These are phyloP conservation scores for Voacanga thouarsii DNA, from an alignment of 257 asterid genomes.

Conservation along the genomic window DNA sequence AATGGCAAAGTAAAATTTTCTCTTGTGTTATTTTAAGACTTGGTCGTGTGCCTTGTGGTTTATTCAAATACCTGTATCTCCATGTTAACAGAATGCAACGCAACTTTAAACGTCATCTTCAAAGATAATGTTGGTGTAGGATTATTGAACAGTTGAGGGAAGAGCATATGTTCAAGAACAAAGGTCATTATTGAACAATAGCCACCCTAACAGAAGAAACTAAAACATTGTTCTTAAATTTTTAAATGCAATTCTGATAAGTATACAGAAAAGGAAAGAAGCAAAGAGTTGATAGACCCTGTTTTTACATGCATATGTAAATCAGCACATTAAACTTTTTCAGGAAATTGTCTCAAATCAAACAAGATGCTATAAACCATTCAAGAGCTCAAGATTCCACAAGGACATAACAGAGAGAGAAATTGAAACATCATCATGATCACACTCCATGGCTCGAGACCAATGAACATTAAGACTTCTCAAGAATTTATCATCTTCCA, in stretches of 20 bases:
- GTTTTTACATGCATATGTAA: neutral
- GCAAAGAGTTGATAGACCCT: neutral
- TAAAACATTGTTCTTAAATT: neutral
- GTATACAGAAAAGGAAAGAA: neutral
- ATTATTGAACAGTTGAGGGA: too few relatives aligned
- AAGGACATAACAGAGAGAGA: neutral
- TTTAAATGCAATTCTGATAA: neutral
- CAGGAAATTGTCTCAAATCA: neutral
- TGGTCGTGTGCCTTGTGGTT: too few relatives aligned
- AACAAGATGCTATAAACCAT: neutral
- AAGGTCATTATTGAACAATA: neutral
- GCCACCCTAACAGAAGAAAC: neutral
- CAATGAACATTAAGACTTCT: neutral
- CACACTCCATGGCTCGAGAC: neutral
- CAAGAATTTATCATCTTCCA: slow-evolving; percentile 60
- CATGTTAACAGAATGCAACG: too few relatives aligned
- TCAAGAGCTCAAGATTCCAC: neutral
- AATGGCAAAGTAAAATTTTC: too few relatives aligned
- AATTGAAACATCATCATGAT: neutral
- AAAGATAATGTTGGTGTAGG: too few relatives aligned
- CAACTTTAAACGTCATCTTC: too few relatives aligned
- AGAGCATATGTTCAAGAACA: neutral
- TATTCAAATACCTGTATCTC: too few relatives aligned
- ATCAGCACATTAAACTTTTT: neutral
- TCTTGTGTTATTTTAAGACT: too few relatives aligned